phyloP scores from a whole-genome alignment of 202 grass and related monocot species.

The Sporobolus alterniflorus region DNA sequence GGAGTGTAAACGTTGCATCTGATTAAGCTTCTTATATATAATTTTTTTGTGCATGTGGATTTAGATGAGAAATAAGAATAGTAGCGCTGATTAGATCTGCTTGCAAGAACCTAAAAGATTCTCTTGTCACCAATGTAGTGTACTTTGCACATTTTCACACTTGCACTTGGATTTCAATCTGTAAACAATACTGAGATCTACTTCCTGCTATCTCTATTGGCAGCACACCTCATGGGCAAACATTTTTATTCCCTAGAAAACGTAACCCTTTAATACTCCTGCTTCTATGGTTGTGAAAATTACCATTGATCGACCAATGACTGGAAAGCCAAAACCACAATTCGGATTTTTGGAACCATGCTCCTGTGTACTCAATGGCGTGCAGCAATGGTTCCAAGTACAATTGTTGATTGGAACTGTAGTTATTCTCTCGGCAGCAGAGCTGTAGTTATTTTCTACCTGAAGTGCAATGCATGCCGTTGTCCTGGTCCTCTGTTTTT shows the following conservation, averaged over 20 bases:
- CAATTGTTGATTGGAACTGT: neutral
- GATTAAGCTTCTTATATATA: neutral
- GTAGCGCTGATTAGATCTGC: neutral
- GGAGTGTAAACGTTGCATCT: neutral
- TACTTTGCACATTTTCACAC: slow-evolving; percentile 8
- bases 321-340: neutral
- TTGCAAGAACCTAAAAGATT: slow-evolving; percentile 17
- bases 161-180: slow-evolving; percentile 14
- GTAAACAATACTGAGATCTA: slow-evolving; percentile 38
- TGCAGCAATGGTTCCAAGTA: neutral
- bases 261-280: neutral
- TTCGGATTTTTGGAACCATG: neutral
- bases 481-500: neutral
- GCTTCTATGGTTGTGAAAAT: neutral
- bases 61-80: slow-evolving; percentile 2
- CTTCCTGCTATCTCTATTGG: slow-evolving; percentile 13
- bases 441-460: slow-evolving; percentile 19
- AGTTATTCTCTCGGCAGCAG: neutral
- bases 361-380: slow-evolving; percentile 1
- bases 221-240: neutral
- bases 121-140: neutral
- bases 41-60: neutral
- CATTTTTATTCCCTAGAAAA: slow-evolving; percentile 6
- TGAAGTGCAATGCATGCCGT: neutral
- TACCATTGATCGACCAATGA: neutral